Base-by-base conservation (phyloP, 2,329 filamentous ascomycete genomes). In the Monosporascus sp. region DNA sequence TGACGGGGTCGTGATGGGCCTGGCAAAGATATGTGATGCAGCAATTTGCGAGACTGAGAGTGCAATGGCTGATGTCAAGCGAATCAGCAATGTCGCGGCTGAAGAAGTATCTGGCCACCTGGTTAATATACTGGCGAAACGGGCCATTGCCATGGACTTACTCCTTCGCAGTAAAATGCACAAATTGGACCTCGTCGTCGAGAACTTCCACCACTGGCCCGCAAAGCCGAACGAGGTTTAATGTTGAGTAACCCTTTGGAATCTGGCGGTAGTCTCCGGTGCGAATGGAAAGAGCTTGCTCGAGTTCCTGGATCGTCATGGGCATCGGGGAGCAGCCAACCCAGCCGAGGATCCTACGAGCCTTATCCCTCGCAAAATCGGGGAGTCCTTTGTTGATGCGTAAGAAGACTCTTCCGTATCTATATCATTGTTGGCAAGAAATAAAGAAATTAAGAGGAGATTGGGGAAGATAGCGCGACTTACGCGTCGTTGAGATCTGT, bases 111-210 rank as follows among this genome's bases (percentile, higher is more conserved):
- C 26, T 27, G 26, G 26, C 8, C 26, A 54, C 26, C 7, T 27
- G 26, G 27, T 52, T 43, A 16, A 55, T 38, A 31, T 59, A 59
- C 43, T 52, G 51, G 16, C 20, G 20, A 26, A n/a, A 20, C 17
- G 40, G 40, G 40, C 9, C 14, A 43, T n/a, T 43, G 20, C 17
- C 40, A 43, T n/a, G 40, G 26, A 50, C 55, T 50, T 47, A 59
- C 61, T 67, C 56, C 46, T 66, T 61, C n/a, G 60, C 65, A 2
- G 65, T 68, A 53, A 67, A 68, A 50, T 68, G 65, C 2, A 66
- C 63, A 47, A 68, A 64, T 5, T 65, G 64, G 16, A 63, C 52
- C 17, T 56, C 43, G 4, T 56, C 62, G 54, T 66, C 61, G 3
- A 59, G 51, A 9, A 64, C 46, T 51, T 68, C 66, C 11, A 68